These are phyloP conservation scores for Fusarium sp. DNA, from an alignment of 2,329 filamentous ascomycete genomes.

Conservation along the genomic window DNA sequence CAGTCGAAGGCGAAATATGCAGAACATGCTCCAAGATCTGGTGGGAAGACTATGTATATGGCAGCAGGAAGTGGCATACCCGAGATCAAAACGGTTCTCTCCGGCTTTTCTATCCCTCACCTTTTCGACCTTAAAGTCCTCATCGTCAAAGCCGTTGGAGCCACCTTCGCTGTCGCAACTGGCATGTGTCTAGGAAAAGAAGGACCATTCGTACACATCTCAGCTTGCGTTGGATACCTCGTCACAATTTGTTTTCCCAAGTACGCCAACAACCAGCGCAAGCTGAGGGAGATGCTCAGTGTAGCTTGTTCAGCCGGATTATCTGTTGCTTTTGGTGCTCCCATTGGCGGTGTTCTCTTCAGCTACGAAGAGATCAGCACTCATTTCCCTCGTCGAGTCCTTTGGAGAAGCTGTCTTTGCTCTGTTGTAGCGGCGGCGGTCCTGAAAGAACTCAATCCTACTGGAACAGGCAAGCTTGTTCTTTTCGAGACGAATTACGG, in stretches of 20 bases:
- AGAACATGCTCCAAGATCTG: neutral
- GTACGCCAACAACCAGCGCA: conserved; percentile 16
- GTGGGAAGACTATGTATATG: conserved; percentile 31
- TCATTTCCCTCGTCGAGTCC: conserved; percentile 24
- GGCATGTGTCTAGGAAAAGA: conserved; percentile 36
- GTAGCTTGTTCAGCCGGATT: conserved; percentile 23
- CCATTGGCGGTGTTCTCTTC: conserved; percentile 27
- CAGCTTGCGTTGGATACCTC: conserved; percentile 29
- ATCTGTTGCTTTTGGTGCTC: conserved; percentile 30
- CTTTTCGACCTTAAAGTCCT: conserved; percentile 30
- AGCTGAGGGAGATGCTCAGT: conserved; percentile 30
- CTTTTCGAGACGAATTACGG: conserved; percentile 35
- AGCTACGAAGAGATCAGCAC: conserved; percentile 38
- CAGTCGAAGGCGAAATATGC: no score
- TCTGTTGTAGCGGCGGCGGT: conserved; percentile 24
- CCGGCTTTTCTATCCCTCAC: conserved; percentile 23
- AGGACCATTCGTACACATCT: conserved; percentile 31
- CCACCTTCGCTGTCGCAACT: conserved; percentile 26
- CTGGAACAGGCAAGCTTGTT: conserved; percentile 27
- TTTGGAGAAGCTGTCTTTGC: conserved; percentile 28
- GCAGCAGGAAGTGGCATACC: conserved; percentile 34
- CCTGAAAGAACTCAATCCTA: conserved; percentile 26
- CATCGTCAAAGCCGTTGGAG: conserved; percentile 26
- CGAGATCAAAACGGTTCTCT: conserved; percentile 27
- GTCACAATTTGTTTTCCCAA: conserved; percentile 16